These are phyloP conservation scores for Thielaviopsis populi DNA, from an alignment of 2,329 filamentous ascomycete species.

Conservation along the genomic window DNA sequence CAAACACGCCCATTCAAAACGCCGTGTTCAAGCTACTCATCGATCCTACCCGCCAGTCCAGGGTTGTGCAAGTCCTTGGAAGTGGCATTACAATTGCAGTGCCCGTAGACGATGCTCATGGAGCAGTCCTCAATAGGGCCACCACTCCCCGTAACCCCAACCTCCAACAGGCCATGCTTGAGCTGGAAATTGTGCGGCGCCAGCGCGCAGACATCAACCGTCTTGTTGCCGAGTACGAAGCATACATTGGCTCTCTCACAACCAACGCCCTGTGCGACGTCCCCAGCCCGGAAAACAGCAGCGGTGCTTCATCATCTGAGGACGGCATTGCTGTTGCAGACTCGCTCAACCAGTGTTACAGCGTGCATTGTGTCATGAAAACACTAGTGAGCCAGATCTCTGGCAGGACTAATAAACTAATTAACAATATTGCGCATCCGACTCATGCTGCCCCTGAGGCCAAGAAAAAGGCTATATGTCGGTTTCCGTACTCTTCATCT, in stretches of 20 bases:
- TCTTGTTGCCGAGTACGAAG: conserved; percentile 10
- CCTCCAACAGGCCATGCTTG: conserved; percentile 14
- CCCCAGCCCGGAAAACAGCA: not conserved
- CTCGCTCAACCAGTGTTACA: conserved; percentile 4
- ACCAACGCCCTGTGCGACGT: conserved; percentile 12
- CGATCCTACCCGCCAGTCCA: conserved; percentile 11
- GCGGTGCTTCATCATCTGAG: not conserved
- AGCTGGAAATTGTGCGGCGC: conserved; percentile 13
- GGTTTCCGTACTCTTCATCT: conserved; percentile 6
- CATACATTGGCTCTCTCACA: conserved; percentile 14
- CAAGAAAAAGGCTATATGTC: conserved; percentile 1
- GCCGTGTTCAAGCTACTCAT: conserved; percentile 16
- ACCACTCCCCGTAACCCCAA: conserved; percentile 10
- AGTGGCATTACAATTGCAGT: conserved; percentile 10
- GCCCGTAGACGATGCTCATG: not conserved
- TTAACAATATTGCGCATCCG: conserved; percentile 1
- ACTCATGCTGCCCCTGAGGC: not conserved
- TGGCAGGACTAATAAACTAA: conserved; percentile 5
- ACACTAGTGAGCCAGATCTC: conserved; percentile 10
- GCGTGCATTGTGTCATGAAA: conserved; percentile 15
- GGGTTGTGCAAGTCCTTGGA: conserved; percentile 14
- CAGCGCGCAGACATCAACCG: conserved; percentile 12
- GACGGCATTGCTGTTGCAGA: not conserved
- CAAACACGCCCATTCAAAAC: conserved; percentile 10
- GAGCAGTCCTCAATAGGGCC: not conserved